These are phyloP conservation scores for Mollisiaceae sp. DNA, from an alignment of 2,329 filamentous ascomycete species.

Conservation along the genomic window DNA sequence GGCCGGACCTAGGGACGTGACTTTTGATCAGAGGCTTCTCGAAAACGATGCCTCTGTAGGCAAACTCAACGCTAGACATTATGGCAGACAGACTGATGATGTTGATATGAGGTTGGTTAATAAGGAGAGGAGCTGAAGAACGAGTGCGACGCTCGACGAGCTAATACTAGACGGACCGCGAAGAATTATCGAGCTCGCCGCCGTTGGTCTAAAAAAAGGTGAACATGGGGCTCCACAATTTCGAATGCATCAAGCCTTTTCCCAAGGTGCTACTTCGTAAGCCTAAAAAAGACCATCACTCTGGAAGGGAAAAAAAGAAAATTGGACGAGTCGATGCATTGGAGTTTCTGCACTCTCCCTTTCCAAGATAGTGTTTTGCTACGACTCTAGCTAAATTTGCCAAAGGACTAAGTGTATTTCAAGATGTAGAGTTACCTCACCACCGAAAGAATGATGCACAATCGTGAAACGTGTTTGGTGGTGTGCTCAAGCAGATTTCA, in stretches of 20 bases:
- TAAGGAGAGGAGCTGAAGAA: neutral
- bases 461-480: neutral
- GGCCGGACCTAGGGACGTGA: too few species aligned
- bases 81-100: neutral
- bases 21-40: too few species aligned
- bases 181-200: neutral
- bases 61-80: neutral
- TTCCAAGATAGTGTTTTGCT: neutral
- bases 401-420: neutral
- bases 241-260: neutral
- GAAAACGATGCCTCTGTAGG: neutral
- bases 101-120: neutral
- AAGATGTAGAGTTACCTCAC: too few species aligned
- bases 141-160: too few species aligned
- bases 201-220: neutral
- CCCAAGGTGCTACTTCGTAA: neutral
- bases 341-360: neutral
- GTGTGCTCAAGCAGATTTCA: neutral
- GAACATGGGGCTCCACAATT: neutral
- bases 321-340: neutral
- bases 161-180: too few species aligned
- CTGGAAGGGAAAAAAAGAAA: neutral
- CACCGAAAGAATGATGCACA: too few species aligned
- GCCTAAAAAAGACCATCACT: neutral
- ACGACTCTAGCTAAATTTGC: neutral